Conservation (phyloP, 371 early-diverging fungal species). For the Basidiobolus meristosporus region DNA sequence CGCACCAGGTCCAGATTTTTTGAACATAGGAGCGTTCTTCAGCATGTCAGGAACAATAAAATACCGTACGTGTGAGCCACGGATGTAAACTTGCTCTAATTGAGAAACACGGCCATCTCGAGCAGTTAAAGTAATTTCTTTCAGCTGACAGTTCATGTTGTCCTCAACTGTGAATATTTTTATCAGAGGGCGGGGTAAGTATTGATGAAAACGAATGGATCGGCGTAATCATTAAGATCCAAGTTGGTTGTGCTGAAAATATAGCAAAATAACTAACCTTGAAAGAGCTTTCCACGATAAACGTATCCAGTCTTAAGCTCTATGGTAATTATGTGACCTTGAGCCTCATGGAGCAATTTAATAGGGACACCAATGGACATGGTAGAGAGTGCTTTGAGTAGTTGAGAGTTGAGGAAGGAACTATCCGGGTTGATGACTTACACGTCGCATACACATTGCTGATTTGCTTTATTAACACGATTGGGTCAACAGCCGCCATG, state of each 20-base stretch:
- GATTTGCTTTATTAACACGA: too few species aligned
- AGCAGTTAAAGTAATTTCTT: slow-evolving; percentile 78
- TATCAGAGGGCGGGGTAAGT: background rate
- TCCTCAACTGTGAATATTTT: slow-evolving; percentile 91
- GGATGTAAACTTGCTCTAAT: slow-evolving; percentile 88
- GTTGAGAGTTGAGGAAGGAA: too few species aligned
- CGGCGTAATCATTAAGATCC: background rate
- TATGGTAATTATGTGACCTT: slow-evolving; percentile 87
- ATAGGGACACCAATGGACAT: slow-evolving; percentile 90
- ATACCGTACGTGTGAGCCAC: slow-evolving; percentile 90
- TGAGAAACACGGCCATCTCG: slow-evolving; percentile 80
- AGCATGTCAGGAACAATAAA: slow-evolving; percentile 96
- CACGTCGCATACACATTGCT: too few species aligned
- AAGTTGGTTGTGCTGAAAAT: background rate
- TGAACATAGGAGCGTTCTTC: slow-evolving; percentile 96
- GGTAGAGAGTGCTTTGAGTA: too few species aligned
- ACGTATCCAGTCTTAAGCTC: slow-evolving; percentile 86
- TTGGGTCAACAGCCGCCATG: too few species aligned
- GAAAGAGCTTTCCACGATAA: slow-evolving; percentile 86
- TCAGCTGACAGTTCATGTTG: slow-evolving; percentile 95
- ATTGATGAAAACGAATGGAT: background rate
- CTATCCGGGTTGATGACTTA: too few species aligned
- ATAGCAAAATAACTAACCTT: slow-evolving; percentile 27
- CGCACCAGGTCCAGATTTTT: slow-evolving; percentile 56
- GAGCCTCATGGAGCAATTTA: slow-evolving; percentile 93